phyloP scores from a whole-genome alignment of 1,284 basidiomycete genomes.

The Ustilago shanxiensis region DNA sequence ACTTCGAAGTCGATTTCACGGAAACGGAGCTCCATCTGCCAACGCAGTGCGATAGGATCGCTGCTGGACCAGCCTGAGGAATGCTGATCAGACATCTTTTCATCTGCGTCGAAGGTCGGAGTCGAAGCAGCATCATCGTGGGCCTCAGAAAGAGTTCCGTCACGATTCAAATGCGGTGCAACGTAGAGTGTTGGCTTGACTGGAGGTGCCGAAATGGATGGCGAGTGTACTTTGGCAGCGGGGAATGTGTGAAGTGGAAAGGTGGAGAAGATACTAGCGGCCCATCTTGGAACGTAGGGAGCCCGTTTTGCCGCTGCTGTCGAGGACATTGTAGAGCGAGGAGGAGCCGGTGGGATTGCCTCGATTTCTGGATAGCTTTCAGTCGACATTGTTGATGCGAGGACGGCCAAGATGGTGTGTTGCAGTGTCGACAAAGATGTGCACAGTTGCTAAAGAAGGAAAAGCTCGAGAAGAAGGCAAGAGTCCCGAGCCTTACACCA shows the following conservation, averaged over 20 bases:
- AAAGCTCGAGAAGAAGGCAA: neutral
- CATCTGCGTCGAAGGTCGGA: neutral
- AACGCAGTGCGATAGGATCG: slow-evolving; percentile 60
- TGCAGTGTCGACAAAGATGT: neutral
- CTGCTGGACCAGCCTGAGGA: slow-evolving; percentile 56
- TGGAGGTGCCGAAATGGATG: slow-evolving; percentile 22
- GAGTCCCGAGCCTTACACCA: too few relatives aligned
- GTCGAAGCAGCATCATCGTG: slow-evolving; percentile 3
- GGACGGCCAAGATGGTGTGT: neutral
- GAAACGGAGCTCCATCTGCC: slow-evolving; percentile 64
- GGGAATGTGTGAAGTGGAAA: slow-evolving; percentile 53
- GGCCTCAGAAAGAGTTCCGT: slow-evolving; percentile 21
- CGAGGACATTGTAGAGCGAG: slow-evolving; percentile 30
- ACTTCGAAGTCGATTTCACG: slow-evolving; percentile 49
- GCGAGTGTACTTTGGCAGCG: slow-evolving; percentile 32
- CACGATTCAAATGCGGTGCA: slow-evolving; percentile 47
- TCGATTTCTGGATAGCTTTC: slow-evolving; percentile 53
- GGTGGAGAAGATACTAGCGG: slow-evolving; percentile 39
- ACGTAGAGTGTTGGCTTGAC: slow-evolving; percentile 48
- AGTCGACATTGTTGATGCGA: slow-evolving; percentile 11
- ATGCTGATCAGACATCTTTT: neutral
- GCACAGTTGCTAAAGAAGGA: neutral
- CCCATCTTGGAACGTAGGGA: slow-evolving; percentile 35
- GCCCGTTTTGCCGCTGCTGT: slow-evolving; percentile 14
- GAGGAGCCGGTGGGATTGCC: slow-evolving; percentile 50